Evolutionary conservation across 73 alveolate species (phyloP).

Genomic region (Paramecium sonneborni): DNA sequence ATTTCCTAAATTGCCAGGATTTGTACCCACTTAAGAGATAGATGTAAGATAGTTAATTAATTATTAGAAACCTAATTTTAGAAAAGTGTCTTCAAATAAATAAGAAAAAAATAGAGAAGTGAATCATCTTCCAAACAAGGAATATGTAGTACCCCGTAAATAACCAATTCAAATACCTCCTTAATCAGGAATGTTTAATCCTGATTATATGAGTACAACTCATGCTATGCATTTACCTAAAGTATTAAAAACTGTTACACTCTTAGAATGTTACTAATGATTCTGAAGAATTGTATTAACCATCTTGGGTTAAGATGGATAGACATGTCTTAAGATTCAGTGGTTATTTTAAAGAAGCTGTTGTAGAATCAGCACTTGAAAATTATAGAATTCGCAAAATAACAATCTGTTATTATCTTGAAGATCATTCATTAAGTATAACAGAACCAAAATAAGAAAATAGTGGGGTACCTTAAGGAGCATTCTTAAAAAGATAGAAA

Average conservation of each 20-base stretch:
- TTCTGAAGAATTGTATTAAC: constrained; percentile 86
- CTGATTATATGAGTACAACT: constrained; percentile 71
- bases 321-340: constrained; percentile 88
- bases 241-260: not conserved
- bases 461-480: constrained; percentile 95
- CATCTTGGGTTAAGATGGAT: constrained; percentile 91
- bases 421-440: constrained; percentile 87
- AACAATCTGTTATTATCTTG: constrained; percentile 83
- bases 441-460: constrained; percentile 87
- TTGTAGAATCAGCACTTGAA: constrained; percentile 93
- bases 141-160: constrained; percentile 72
- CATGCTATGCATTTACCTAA: constrained; percentile 71
- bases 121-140: constrained; percentile 59
- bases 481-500: constrained; percentile 86
- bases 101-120: constrained; percentile 72
- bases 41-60: constrained; percentile 58
- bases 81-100: constrained; percentile 72
- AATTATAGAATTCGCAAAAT: constrained; percentile 86
- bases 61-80: constrained; percentile 68
- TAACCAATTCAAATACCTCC: constrained; percentile 65
- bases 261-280: constrained; percentile 64
- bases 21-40: constrained; percentile 81
- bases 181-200: constrained; percentile 71
- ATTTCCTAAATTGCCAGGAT: constrained; percentile 91
- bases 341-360: constrained; percentile 94